Percentiles rank a stretch among this genome's conserved stretches.
Conservation (phyloP, 257 asterid species). For the Nicotiana otophora region DNA sequence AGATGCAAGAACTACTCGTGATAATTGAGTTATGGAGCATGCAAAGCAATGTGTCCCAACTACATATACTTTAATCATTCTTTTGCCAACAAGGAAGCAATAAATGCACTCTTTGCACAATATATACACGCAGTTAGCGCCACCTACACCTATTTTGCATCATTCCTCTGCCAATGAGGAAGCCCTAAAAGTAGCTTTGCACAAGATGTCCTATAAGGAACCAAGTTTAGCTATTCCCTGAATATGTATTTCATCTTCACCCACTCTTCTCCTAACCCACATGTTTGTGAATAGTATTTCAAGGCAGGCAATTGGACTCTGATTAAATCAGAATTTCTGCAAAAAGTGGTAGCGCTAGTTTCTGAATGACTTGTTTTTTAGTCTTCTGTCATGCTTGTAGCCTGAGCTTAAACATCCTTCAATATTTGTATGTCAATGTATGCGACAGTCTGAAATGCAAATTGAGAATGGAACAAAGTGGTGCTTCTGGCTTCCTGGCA, state of each 20-base stretch:
- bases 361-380: neutral
- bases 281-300: neutral
- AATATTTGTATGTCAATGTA: neutral
- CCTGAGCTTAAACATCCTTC: conserved; percentile 3
- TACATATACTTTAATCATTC: neutral
- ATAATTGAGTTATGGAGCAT: neutral
- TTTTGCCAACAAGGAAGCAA: neutral
- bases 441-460: neutral
- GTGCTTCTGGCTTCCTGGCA: neutral
- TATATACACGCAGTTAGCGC: neutral
- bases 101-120: neutral
- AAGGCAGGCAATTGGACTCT: neutral
- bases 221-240: neutral
- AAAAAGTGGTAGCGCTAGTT: neutral
- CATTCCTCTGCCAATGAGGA: conserved; percentile 3
- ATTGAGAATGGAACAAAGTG: neutral
- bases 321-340: neutral
- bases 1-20: neutral
- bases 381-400: neutral
- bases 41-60: neutral
- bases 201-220: neutral
- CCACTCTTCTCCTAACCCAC: conserved; percentile 1
- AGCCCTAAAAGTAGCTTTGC: neutral
- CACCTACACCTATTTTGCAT: neutral
- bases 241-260: neutral